phyloP scores from a whole-genome alignment of 176 grass and related monocot genomes.

The bread wheat (Triticum aestivum) region IWGSC_CS_RefSeq_v2.1 NC_057809.1:609883689-609884188 shows the following conservation, averaged over 20 bases:
- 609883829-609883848: constrained; percentile 8
- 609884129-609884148: not conserved
- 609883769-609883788: not conserved
- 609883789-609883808: constrained; percentile 21
- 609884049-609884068: not conserved
- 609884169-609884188: not conserved
- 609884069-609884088: not conserved
- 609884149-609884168: constrained; percentile 7
- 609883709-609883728: not conserved
- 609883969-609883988: not conserved
- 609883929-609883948: constrained; percentile 12
- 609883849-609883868: not conserved
- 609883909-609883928: not conserved
- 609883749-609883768: not conserved
- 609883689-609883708: not conserved
- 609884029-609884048: not conserved
- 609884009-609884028: not conserved
- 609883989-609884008: not conserved
- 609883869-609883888: not conserved
- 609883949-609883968: not conserved
- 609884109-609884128: not conserved
- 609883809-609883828: constrained; percentile 14
- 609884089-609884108: constrained; percentile 5
- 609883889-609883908: not conserved
- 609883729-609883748: not conserved